phyloP scores from a whole-genome alignment of 371 early-diverging fungal genomes.

The Mortierella sp. region DNA sequence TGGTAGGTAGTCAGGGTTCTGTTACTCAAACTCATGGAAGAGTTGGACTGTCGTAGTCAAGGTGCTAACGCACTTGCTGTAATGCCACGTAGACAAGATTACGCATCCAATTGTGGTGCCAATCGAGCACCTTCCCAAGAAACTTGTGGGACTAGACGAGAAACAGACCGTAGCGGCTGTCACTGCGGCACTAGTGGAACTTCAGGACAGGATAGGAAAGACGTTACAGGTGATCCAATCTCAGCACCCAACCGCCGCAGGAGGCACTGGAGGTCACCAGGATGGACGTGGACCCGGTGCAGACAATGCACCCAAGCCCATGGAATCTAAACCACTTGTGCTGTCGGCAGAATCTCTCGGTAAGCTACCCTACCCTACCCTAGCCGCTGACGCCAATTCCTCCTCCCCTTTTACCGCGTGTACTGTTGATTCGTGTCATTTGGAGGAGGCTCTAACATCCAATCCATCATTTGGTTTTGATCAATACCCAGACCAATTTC shows the following conservation, averaged over 20 bases:
- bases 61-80: too few relatives aligned
- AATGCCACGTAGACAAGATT: constrained; percentile 29
- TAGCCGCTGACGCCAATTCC: too few relatives aligned
- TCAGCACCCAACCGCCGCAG: constrained; percentile 20
- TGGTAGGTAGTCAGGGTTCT: constrained; percentile 18
- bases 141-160: constrained; percentile 25
- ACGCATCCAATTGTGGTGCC: constrained; percentile 31
- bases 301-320: too few relatives aligned
- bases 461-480: too few relatives aligned
- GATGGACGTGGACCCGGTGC: not conserved
- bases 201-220: constrained; percentile 28
- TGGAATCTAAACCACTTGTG: constrained; percentile 30
- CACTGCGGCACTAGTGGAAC: constrained; percentile 21
- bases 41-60: too few relatives aligned
- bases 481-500: constrained; percentile 19
- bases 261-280: not conserved
- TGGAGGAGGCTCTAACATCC: too few relatives aligned
- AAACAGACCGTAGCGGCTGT: constrained; percentile 44
- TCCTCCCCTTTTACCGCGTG: too few relatives aligned
- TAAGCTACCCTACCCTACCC: too few relatives aligned
- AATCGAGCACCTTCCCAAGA: constrained; percentile 25
- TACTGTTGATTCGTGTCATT: too few relatives aligned
- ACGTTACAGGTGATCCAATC: constrained; percentile 27
- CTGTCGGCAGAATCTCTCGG: constrained; percentile 45
- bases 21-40: too few relatives aligned